Percentiles rank a stretch among this genome's conserved stretches.
phyloP scores from a whole-genome alignment of 768 basidiomycete species.

The Saitozyma podzolica region DNA sequence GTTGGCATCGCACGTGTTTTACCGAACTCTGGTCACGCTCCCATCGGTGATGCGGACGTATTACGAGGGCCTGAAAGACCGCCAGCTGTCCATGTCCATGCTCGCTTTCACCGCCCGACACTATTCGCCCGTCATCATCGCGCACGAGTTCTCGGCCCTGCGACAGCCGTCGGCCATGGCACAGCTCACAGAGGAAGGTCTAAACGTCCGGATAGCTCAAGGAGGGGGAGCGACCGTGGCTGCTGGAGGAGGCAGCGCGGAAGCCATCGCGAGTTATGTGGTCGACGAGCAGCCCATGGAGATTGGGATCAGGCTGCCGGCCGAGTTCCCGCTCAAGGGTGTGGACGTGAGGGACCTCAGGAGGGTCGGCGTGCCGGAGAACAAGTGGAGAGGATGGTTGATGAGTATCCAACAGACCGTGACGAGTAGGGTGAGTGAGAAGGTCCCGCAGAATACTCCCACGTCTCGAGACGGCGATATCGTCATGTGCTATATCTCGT shows the following conservation, averaged over 20 bases:
- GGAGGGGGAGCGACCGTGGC: constrained; percentile 51
- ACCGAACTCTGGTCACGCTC: constrained; percentile 76
- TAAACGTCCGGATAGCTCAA: constrained; percentile 73
- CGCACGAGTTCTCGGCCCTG: constrained; percentile 74
- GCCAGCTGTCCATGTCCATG: constrained; percentile 75
- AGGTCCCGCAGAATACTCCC: not conserved
- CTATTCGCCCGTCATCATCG: constrained; percentile 87
- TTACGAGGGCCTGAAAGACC: constrained; percentile 85
- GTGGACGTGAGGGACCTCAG: constrained; percentile 85
- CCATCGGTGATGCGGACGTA: constrained; percentile 83
- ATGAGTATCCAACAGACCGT: constrained; percentile 87
- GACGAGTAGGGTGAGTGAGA: constrained; percentile 70
- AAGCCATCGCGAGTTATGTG: constrained; percentile 77
- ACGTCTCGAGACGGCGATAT: not conserved
- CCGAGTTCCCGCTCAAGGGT: constrained; percentile 83
- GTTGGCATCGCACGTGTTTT: constrained; percentile 83
- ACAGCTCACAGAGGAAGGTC: constrained; percentile 66
- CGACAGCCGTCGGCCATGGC: constrained; percentile 53
- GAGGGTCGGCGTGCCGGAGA: constrained; percentile 82
- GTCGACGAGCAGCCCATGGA: constrained; percentile 95
- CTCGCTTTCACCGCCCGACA: constrained; percentile 74
- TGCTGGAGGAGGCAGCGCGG: constrained; percentile 58
- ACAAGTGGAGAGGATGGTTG: constrained; percentile 90
- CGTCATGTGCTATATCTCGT: not conserved
- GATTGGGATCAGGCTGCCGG: constrained; percentile 78